These are phyloP conservation scores for Schizosaccharomyces osmophilus DNA, from an alignment of 805 yeast species.

Conservation along the genomic window DNA sequence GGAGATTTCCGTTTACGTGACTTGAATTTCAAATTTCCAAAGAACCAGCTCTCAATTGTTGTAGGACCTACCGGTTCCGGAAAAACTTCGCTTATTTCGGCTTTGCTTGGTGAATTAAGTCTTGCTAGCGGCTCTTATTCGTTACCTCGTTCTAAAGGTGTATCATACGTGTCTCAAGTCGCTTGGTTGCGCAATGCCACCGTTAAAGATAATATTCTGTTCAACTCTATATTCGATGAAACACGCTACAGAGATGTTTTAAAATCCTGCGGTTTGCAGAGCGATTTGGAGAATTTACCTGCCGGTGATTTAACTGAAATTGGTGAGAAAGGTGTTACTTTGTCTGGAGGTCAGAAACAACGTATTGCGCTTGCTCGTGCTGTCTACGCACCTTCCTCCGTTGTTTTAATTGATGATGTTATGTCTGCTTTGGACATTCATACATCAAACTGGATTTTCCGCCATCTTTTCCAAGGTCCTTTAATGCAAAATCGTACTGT, in stretches of 20 bases:
- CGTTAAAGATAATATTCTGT: constrained; percentile 45
- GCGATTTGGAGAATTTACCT: constrained; percentile 40
- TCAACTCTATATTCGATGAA: constrained; percentile 33
- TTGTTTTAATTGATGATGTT: constrained; percentile 54
- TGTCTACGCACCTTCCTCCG: constrained; percentile 41
- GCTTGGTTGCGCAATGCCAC: constrained; percentile 77
- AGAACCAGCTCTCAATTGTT: constrained; percentile 10
- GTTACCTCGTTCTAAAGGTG: constrained; percentile 27
- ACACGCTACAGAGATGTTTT: constrained; percentile 29
- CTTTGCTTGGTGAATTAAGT: constrained; percentile 49
- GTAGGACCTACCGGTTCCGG: constrained; percentile 73
- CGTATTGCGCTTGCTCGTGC: constrained; percentile 65
- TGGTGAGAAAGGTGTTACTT: constrained; percentile 72
- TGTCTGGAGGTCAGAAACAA: constrained; percentile 82
- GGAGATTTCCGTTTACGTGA: neutral
- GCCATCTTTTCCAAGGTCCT: constrained; percentile 34
- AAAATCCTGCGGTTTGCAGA: constrained; percentile 37
- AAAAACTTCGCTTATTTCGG: constrained; percentile 45
- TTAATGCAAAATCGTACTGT: constrained; percentile 35
- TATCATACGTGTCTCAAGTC: constrained; percentile 24
- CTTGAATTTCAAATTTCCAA: neutral
- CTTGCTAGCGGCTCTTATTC: constrained; percentile 26
- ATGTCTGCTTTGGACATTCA: constrained; percentile 73
- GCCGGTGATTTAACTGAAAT: constrained; percentile 64
- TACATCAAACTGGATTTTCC: constrained; percentile 56